Conservation (phyloP, 2,329 filamentous ascomycete species). For the Cryphonectria naterciae region DNA sequence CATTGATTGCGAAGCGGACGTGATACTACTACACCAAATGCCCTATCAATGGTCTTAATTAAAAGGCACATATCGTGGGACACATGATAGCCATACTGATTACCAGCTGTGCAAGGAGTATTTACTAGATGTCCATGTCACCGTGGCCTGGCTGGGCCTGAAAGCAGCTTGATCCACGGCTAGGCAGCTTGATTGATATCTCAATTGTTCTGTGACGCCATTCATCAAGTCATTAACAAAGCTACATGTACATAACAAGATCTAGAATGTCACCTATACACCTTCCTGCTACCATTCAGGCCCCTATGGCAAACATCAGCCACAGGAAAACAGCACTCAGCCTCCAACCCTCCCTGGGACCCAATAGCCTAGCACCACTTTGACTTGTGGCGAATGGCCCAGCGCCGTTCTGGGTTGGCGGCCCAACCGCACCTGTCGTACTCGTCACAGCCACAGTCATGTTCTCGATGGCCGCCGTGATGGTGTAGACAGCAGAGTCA, state of each 20-base stretch:
- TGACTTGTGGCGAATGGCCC: not conserved
- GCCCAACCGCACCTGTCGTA: not conserved
- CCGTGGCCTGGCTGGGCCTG: not conserved
- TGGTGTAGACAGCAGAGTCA: conserved; percentile 38
- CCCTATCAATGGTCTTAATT: not conserved
- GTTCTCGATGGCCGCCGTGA: conserved; percentile 36
- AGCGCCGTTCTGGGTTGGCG: not conserved
- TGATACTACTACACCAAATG: conserved; percentile 26
- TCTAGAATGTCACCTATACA: not conserved
- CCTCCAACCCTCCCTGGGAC: not conserved
- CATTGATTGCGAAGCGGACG: conserved; percentile 19
- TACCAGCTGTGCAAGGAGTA: not conserved
- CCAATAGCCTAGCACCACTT: not conserved
- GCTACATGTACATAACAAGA: not conserved
- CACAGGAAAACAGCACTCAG: not conserved
- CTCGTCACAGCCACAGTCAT: not conserved
- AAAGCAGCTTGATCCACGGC: not conserved
- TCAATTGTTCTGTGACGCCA: not conserved
- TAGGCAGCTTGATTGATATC: not conserved
- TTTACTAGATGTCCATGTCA: too few species aligned
- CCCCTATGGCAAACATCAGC: not conserved
- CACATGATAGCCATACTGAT: too few species aligned
- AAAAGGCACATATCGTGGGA: not conserved
- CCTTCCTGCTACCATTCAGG: not conserved
- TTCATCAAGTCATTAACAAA: not conserved